phyloP scores from a whole-genome alignment of 2,329 filamentous ascomycete genomes.

The Calonectria multiphialidica region DNA sequence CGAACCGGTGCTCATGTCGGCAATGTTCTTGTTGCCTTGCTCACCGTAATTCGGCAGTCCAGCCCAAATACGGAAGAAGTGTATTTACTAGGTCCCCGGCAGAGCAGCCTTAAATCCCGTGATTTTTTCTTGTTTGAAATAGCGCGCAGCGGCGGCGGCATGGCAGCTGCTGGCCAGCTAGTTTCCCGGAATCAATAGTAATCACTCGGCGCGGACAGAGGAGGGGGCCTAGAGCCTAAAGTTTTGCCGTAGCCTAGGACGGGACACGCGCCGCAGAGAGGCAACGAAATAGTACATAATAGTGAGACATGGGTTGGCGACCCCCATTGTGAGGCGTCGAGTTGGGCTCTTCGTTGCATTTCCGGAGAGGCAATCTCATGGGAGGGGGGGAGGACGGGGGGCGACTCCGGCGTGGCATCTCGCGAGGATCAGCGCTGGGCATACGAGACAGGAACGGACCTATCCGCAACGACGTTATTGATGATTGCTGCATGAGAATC shows the following conservation, averaged over 20 bases:
- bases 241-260: neutral
- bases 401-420: neutral
- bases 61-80: neutral
- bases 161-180: no score
- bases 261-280: neutral
- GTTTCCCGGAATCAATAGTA: slow-evolving; percentile 8
- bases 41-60: neutral
- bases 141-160: neutral
- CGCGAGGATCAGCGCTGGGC: neutral
- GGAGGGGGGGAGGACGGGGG: no score
- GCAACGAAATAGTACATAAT: neutral
- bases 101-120: neutral
- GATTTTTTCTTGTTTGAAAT: neutral
- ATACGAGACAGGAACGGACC: slow-evolving; percentile 4
- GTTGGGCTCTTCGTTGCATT: slow-evolving; percentile 12
- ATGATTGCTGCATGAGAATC: slow-evolving; percentile 10
- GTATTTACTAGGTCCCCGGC: neutral
- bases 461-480: neutral
- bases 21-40: neutral
- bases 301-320: neutral
- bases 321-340: slow-evolving; percentile 4
- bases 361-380: neutral
- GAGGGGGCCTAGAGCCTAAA: neutral
- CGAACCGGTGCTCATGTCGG: neutral
- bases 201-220: neutral